Evolutionary conservation across 257 asterid genomes (phyloP), one percentile per base, ranked within the genome.

Genomic region (Coffea eugenioides): DNA sequence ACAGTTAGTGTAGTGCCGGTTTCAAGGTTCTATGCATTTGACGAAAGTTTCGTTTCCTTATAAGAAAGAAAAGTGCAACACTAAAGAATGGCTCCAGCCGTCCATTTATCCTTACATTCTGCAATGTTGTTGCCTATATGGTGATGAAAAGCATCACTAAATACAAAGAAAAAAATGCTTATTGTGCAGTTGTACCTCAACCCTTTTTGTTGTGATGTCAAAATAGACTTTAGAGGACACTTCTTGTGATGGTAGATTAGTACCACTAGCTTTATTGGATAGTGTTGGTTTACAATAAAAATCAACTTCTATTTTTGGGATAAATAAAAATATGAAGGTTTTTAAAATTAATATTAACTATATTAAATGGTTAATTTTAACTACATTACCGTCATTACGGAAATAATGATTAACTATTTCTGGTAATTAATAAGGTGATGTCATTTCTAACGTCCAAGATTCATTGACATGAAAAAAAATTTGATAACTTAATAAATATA

Each of bases 1-100:
- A 2, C 9, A 23, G 41, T 16, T n/a, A 39, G 43, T 39, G 43
- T 64, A 72, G 25, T 65, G 66, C 57, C 69, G 8, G 18, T 52
- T 23, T 66, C 34, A 36, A 65, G 20, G 20, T 71, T 73, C 14
- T 54, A 15, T 15, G 43, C 5, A 39, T 39, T 68, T 57, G 69
- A 73, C 80, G 54, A 16, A 21, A 41, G 1, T 7, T 74, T 74
- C 68, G 80, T 67, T 72, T 72, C 52, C 76, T 77, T 77, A 49
- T 25, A 64, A 62, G 43, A 71, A 71, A 77, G 49, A 82, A 81
- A 43, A 48, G 66, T 51, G 73, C 41, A 56, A 25, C 8, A 65
- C 34, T 13, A 39, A 25, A 8, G 48, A 27, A 36, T 15, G 62
- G 68, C 48, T 23, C 56, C 77, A 82, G 67, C 70, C 68, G 80